Conservation (phyloP, 1,284 basidiomycete genomes). For the Marasmius fiardii region DNA sequence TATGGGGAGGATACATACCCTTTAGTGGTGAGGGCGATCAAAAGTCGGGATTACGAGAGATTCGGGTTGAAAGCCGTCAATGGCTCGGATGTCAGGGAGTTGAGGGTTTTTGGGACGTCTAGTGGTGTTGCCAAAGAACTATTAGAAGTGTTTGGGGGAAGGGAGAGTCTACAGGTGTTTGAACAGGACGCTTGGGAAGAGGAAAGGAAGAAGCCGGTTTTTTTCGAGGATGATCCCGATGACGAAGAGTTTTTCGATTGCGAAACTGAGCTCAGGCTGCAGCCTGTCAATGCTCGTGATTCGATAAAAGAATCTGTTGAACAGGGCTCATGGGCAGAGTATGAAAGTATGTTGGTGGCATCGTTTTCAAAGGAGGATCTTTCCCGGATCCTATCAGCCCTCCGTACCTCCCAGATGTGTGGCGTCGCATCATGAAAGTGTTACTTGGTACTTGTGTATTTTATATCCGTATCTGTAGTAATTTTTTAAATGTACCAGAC, state of each 20-base stretch:
- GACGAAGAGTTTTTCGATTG: not conserved
- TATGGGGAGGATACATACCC: not conserved
- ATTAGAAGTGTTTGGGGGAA: not conserved
- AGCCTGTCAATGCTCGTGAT: not conserved
- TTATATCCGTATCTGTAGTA: too few relatives aligned
- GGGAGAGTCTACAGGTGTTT: not conserved
- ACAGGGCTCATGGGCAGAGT: not conserved
- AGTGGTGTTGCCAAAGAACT: not conserved
- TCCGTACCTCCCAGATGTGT: too few relatives aligned
- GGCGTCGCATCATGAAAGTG: too few relatives aligned
- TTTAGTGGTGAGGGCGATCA: not conserved
- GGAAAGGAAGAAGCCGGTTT: not conserved
- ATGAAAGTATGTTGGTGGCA: not conserved
- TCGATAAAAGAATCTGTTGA: not conserved
- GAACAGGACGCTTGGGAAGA: slow-evolving; percentile 1
- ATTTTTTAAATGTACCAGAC: too few relatives aligned
- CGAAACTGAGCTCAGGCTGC: not conserved
- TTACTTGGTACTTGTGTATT: too few relatives aligned
- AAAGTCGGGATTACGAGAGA: not conserved
- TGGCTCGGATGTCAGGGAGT: not conserved
- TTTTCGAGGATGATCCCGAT: not conserved
- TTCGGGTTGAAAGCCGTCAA: not conserved
- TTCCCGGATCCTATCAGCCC: not conserved
- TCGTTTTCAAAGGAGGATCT: not conserved
- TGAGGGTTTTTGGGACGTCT: not conserved